Conservation (phyloP, 163 green algal species). For the Chlorella variabilis region DNA sequence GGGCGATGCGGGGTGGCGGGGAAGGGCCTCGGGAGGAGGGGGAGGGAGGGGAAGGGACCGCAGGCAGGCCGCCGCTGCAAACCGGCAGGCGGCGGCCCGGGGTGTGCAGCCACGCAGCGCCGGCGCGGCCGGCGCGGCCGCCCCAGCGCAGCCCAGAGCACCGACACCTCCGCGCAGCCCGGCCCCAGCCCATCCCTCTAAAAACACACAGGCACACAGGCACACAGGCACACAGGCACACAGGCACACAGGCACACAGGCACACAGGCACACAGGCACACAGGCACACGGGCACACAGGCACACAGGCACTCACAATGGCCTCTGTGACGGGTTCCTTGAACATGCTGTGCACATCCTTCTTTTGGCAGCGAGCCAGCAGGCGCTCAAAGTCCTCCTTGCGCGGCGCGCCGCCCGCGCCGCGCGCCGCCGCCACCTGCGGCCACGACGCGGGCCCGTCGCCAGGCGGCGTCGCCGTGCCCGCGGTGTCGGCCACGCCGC, state of each 20-base stretch:
- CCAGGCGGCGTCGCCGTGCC: conserved; percentile 2
- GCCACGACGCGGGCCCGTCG: background rate
- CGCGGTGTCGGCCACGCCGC: conserved; percentile 5
- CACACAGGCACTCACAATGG: conserved; percentile 46
- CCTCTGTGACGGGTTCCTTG: conserved; percentile 67
- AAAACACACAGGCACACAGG: background rate
- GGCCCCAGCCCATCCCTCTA: background rate
- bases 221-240: background rate
- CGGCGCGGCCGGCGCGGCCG: too few relatives aligned
- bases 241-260: background rate
- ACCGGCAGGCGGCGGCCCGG: too few relatives aligned
- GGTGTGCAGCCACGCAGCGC: too few relatives aligned
- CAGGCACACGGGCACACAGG: background rate
- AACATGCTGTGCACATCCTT: conserved; percentile 69
- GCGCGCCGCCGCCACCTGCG: background rate
- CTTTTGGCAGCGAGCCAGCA: conserved; percentile 53
- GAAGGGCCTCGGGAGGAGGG: background rate
- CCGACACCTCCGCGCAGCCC: background rate
- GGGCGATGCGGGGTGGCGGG: too few relatives aligned
- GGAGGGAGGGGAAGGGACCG: background rate
- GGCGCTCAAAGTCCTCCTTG: conserved; percentile 31
- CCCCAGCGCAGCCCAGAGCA: background rate
- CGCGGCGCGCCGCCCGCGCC: background rate
- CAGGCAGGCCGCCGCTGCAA: background rate
- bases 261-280: background rate